Percentiles rank a stretch among this genome's conserved stretches.
Evolutionary conservation across 805 yeast species (phyloP).

Genomic region (Barnettozyma californica): DNA sequence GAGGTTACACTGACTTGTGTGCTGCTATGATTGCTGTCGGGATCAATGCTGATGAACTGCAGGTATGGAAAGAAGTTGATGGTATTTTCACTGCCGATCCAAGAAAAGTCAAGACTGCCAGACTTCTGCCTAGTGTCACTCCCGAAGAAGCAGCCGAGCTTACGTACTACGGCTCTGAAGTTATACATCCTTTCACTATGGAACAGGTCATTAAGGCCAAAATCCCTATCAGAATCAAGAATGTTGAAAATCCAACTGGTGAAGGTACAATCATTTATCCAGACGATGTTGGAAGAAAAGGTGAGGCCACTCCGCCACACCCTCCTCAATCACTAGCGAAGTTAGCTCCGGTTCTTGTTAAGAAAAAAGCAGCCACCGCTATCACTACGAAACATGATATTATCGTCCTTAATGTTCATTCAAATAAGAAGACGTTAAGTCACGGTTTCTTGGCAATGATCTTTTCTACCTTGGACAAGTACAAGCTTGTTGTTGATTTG

Average conservation of each 20-base stretch:
- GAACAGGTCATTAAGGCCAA: conserved; percentile 95
- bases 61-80: conserved; percentile 98
- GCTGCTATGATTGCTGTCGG: conserved; percentile 97
- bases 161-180: conserved; percentile 96
- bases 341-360: conserved; percentile 36
- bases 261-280: conserved; percentile 93
- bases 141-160: conserved; percentile 99
- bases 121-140: conserved; percentile 80
- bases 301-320: conserved; percentile 90
- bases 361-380: conserved; percentile 80
- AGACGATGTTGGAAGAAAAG: conserved; percentile 76
- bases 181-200: conserved; percentile 98
- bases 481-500: conserved; percentile 85
- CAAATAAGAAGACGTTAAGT: conserved; percentile 85
- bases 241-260: conserved; percentile 91
- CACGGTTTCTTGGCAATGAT: conserved; percentile 94
- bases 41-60: conserved; percentile 84
- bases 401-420: conserved; percentile 87
- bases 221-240: conserved; percentile 94
- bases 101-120: conserved; percentile 85
- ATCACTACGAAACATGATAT: conserved; percentile 93
- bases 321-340: conserved; percentile 71
- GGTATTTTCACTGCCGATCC: conserved; percentile 99
- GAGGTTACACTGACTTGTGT: conserved; percentile 97
- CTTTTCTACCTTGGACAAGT: conserved; percentile 79